Evolutionary conservation across 2,329 filamentous ascomycete genomes (phyloP), one percentile per base, ranked within the genome.

Genomic region (Aspergillus sp.): DNA sequence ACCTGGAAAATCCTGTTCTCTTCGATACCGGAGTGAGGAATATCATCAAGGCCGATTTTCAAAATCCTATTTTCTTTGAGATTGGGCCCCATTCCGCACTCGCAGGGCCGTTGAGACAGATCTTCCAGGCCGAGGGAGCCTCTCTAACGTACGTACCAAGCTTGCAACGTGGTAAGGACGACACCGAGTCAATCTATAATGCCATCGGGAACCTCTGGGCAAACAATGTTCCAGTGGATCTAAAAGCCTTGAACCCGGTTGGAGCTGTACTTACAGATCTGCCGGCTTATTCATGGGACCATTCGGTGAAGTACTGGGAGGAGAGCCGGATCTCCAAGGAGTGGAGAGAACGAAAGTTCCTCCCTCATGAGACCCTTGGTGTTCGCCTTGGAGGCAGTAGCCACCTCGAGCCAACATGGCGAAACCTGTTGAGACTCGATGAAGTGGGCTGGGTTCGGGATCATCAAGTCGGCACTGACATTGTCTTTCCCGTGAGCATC

Each of bases 71-170:
- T 26, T 51, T 56, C 5, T 24, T 64, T 20, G 62, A 64, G 31
- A 54, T 64, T 20, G 62, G 62, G 4, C 62, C 62, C 11, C 62
- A 64, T 50, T 58, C 57, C 0, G 62, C 59, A 6, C 46, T 64
- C 1, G 12, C 52, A 24, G 57, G 59, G 9, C 57, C 62, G 0
- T 16, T 64, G 5, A 51, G 52, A 9, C 54, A 63, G n/a, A 61
- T 54, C 0, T 45, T 45, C 26, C 49, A 55, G 26, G 49, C 22
- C n/a, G 29, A 49, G 24, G 12, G 14, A 18, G n/a, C 26, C 14
- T 10, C 20, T 20, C 45, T 50, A 18, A 16, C 26, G 5, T 20
- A 50, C 20, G 11, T 20, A 22, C 39, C 29, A 20, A 47, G n/a
- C 5, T 16, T 47, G 45, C 18, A 20, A 11, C 18, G 45, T 20